phyloP scores from a whole-genome alignment of 1,284 basidiomycete species.

The Dichomitus squalens region DNA sequence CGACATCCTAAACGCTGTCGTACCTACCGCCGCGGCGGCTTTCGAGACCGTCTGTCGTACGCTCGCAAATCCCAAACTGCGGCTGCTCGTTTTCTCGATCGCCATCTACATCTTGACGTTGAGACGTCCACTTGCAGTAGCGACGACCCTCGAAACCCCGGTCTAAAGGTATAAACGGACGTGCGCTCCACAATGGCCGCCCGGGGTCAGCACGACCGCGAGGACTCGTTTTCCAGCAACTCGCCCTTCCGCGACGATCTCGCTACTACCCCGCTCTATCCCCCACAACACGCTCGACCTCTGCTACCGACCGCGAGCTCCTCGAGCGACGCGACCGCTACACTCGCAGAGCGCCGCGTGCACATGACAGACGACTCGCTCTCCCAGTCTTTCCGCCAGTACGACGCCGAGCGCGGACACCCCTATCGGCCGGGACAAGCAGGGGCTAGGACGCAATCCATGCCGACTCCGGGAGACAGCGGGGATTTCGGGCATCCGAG shows the following conservation, averaged over 20 bases:
- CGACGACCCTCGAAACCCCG: not conserved
- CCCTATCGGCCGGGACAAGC: conserved; percentile 12
- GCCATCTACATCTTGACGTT: not conserved
- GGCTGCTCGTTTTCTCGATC: not conserved
- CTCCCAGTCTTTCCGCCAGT: conserved; percentile 22
- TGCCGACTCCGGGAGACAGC: conserved; percentile 20
- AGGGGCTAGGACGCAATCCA: not conserved
- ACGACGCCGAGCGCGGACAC: conserved; percentile 27
- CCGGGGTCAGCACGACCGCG: conserved; percentile 1
- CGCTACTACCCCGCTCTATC: conserved; percentile 15
- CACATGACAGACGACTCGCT: conserved; percentile 18
- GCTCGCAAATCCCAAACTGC: not conserved
- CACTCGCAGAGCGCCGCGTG: conserved; percentile 1
- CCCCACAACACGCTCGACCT: conserved; percentile 16
- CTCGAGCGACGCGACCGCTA: not conserved
- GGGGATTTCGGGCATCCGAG: conserved; percentile 8
- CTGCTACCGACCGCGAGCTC: conserved; percentile 13
- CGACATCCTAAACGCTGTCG: too few species aligned
- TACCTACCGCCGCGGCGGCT: not conserved
- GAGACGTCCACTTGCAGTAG: not conserved
- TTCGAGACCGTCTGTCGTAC: not conserved
- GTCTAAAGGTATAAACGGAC: not conserved
- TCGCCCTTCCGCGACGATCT: conserved; percentile 18
- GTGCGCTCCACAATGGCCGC: not conserved
- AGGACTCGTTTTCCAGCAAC: conserved; percentile 8